Evolutionary conservation across 352 stramenopile species (phyloP), one percentile per base, ranked within the genome.

Genomic region (Phytophthora pluvialis): DNA sequence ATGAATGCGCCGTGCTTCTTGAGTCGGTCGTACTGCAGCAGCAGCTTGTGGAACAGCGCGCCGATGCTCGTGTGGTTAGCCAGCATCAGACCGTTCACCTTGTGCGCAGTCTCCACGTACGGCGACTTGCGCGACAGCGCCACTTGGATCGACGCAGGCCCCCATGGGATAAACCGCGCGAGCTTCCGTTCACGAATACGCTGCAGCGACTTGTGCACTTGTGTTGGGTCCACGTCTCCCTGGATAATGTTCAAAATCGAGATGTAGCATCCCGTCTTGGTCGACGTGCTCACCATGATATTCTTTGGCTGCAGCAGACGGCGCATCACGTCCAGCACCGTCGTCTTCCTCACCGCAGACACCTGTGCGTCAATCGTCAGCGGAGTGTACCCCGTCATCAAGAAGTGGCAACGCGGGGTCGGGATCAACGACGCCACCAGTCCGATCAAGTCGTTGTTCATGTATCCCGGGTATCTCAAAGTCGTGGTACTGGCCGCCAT

Each of bases 241-340:
- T 99, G 98, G 69, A 99, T 99, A 70, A 99, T 99, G 77, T 99
- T 99, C 44, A 99, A 90, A 51, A 99, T 99, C 36, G 94, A 99
- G 55, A 99, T 98, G 83, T 99, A 99, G 75, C 97, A 99, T 5
- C 97, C 97, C 21, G 94, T 98, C 65, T 97, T 96, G 13, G 96
- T 95, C 4, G 86, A 95, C 36, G 97, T 98, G n/a, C 91, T 98
- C 11, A 99, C 98, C 98, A 99, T 99, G 73, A 99, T 99, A 84
- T 99, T 99, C 78, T 99, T 99, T 5, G 97, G 93, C 78, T 94
- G 87, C 49, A 97, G 68, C 51, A 98, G 68, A 33, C 98, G 94
- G 46, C 98, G 87, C 98, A 99, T 99, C 18, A 99, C 97, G 78
- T 99, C 98, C 21, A 99, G 82, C 11, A 99, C 98, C 6, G 97